Percentiles rank a stretch among this genome's conserved stretches.
These are phyloP conservation scores for Nakazawaea pomicola DNA, from an alignment of 805 yeast genomes.

Conservation along the genomic window DNA sequence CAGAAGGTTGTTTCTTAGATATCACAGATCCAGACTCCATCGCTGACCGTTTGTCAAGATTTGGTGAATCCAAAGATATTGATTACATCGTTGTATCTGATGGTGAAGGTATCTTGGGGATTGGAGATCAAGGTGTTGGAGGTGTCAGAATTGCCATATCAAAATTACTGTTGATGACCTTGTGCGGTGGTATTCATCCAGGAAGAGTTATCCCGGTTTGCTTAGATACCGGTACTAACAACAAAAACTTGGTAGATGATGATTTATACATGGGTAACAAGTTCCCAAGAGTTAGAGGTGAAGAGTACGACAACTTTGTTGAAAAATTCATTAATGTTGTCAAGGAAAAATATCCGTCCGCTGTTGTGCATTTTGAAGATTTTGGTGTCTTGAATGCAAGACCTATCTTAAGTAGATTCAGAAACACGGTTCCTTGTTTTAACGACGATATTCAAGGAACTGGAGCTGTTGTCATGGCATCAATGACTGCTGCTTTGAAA, in stretches of 20 bases:
- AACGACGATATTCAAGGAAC: constrained; percentile 99
- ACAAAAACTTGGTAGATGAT: constrained; percentile 70
- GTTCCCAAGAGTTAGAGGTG: constrained; percentile 81
- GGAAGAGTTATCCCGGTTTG: constrained; percentile 90
- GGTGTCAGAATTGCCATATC: constrained; percentile 91
- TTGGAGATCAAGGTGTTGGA: constrained; percentile 98
- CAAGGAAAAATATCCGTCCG: constrained; percentile 76
- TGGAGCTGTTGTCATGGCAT: constrained; percentile 97
- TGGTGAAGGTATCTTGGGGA: constrained; percentile 95
- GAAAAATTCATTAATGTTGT: constrained; percentile 73
- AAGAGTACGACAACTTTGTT: constrained; percentile 76
- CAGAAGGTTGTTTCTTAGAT: constrained; percentile 92
- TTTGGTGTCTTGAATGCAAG: constrained; percentile 92
- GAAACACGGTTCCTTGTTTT: constrained; percentile 75
- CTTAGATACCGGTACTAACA: constrained; percentile 91
- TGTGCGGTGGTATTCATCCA: constrained; percentile 96
- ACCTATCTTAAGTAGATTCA: constrained; percentile 72
- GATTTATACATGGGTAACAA: constrained; percentile 92
- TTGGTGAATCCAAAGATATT: constrained; percentile 84
- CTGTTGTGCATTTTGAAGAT: constrained; percentile 95
- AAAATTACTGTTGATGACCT: constrained; percentile 92
- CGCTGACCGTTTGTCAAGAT: constrained; percentile 67
- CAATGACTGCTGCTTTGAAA: constrained; percentile 84
- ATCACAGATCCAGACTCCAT: constrained; percentile 76
- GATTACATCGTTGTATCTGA: constrained; percentile 96